Evolutionary conservation across 2,329 filamentous ascomycete species (phyloP).

Genomic region (Fusarium sp.): DNA sequence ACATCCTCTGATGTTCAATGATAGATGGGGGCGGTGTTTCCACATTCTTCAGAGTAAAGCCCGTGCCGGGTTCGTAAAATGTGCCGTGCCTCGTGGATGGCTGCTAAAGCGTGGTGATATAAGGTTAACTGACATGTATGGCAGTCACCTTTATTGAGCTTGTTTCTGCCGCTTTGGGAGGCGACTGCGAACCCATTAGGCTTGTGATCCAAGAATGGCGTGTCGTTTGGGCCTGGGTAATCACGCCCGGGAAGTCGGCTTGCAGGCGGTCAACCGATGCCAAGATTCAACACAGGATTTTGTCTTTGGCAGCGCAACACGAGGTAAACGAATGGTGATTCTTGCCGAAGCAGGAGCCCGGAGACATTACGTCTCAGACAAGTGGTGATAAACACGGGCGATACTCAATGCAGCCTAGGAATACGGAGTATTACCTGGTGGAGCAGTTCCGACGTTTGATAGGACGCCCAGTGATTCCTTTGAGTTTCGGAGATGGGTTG

Average conservation of each 20-base stretch:
- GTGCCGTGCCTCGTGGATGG: background rate
- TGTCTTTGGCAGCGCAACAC: constrained; percentile 9
- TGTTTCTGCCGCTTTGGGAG: constrained; percentile 1
- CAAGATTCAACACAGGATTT: constrained; percentile 15
- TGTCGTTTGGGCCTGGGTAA: constrained; percentile 4
- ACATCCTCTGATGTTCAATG: background rate
- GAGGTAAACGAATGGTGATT: constrained; percentile 24
- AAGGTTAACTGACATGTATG: background rate
- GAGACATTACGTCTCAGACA: constrained; percentile 9
- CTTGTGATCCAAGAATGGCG: constrained; percentile 6
- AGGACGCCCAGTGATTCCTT: constrained; percentile 1
- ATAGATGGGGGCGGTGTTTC: background rate
- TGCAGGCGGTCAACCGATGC: constrained; percentile 11
- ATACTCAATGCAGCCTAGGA: constrained; percentile 14
- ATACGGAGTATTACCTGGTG: background rate
- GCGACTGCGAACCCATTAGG: background rate
- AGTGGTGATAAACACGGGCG: constrained; percentile 3
- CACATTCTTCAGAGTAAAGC: background rate
- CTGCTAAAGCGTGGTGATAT: background rate
- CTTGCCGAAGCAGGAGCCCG: constrained; percentile 9
- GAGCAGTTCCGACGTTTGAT: background rate
- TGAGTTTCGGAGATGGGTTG: background rate
- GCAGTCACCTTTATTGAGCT: background rate
- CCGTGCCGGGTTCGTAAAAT: background rate
- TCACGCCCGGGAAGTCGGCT: constrained; percentile 10